Conservation (phyloP, 495 filamentous ascomycete species). For the Lichina pygmaea region DNA sequence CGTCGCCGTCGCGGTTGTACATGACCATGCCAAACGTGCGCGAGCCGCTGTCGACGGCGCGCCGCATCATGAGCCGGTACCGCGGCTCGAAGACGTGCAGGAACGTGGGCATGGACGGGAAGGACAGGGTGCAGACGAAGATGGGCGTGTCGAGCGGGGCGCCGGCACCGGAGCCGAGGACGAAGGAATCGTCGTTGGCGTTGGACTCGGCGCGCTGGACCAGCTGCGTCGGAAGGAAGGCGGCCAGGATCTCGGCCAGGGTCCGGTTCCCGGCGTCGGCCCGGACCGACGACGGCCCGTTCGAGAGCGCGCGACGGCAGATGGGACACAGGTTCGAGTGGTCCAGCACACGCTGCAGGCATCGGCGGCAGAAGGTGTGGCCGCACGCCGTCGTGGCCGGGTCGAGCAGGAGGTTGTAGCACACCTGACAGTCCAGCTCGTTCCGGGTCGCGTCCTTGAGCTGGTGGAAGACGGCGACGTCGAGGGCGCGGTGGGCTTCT, state of each 20-base stretch:
- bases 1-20: constrained; percentile 26
- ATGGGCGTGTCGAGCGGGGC: constrained; percentile 37
- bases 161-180: constrained; percentile 11
- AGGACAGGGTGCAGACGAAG: constrained; percentile 58
- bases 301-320: constrained; percentile 39
- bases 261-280: constrained; percentile 32
- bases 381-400: constrained; percentile 67
- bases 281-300: constrained; percentile 23
- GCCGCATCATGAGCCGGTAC: constrained; percentile 67
- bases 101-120: constrained; percentile 61
- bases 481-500: constrained; percentile 14
- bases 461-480: constrained; percentile 22
- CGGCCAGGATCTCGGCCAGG: constrained; percentile 28
- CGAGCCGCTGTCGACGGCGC: constrained; percentile 39
- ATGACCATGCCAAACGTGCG: constrained; percentile 66
- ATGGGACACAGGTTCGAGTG: constrained; percentile 54
- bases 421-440: constrained; percentile 73
- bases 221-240: constrained; percentile 39
- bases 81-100: constrained; percentile 79
- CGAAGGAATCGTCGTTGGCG: constrained; percentile 19
- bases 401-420: constrained; percentile 51
- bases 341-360: constrained; percentile 44
- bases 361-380: constrained; percentile 69
- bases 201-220: constrained; percentile 24
- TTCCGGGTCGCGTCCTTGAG: constrained; percentile 30